phyloP scores from a whole-genome alignment of 345 rosid genomes.

The Nephelium lappaceum region DNA sequence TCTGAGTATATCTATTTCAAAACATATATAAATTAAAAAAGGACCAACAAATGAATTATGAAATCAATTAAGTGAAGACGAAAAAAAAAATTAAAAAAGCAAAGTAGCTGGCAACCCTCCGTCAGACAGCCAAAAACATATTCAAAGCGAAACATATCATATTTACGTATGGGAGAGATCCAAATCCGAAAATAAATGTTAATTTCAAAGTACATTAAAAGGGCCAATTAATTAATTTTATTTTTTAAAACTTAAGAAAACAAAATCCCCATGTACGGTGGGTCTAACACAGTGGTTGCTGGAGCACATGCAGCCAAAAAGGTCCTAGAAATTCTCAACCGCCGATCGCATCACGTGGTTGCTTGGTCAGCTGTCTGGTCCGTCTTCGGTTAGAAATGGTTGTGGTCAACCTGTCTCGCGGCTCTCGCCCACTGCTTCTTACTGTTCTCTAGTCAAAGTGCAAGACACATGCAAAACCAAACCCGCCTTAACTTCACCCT shows the following conservation, averaged over 20 bases:
- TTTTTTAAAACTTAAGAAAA: neutral
- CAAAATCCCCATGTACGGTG: neutral
- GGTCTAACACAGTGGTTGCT: neutral
- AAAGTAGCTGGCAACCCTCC: neutral
- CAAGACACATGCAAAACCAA: no score
- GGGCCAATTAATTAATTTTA: neutral
- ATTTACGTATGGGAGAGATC: neutral
- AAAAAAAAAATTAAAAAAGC: neutral
- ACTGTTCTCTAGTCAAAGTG: neutral
- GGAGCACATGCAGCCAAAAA: slow-evolving; percentile 7
- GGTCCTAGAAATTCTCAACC: slow-evolving; percentile 29
- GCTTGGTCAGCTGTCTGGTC: slow-evolving; percentile 27
- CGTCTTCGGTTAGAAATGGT: neutral
- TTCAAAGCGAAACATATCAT: neutral
- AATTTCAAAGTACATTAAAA: neutral
- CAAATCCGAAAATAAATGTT: slow-evolving; percentile 13
- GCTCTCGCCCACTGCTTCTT: neutral
- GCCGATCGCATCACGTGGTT: slow-evolving; percentile 33
- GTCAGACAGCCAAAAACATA: neutral
- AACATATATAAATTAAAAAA: no score
- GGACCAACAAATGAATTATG: no score
- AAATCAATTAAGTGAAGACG: neutral
- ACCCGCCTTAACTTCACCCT: no score
- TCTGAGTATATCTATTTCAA: no score
- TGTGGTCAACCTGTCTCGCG: neutral